phyloP scores from a whole-genome alignment of 306 rosid genomes.

The Morella rubra region DNA sequence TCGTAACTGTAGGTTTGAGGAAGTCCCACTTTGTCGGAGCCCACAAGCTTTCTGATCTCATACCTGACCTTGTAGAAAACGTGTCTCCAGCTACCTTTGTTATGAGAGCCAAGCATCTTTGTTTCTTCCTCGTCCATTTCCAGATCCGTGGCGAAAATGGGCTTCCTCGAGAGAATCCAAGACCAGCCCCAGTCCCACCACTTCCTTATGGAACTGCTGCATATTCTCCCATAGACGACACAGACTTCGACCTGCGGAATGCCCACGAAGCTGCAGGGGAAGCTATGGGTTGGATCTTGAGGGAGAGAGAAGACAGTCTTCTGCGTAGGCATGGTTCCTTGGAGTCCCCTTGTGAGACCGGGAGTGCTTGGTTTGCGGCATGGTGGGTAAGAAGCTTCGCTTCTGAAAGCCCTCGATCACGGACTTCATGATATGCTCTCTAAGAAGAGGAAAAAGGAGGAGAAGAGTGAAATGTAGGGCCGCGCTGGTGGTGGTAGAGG shows the following conservation, averaged over 20 bases:
- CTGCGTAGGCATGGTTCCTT: slow-evolving; percentile 47
- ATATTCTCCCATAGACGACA: slow-evolving; percentile 62
- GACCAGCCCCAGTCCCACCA: slow-evolving; percentile 88
- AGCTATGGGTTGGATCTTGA: slow-evolving; percentile 48
- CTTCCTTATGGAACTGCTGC: slow-evolving; percentile 53
- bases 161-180: slow-evolving; percentile 74
- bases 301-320: slow-evolving; percentile 68
- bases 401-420: slow-evolving; percentile 41
- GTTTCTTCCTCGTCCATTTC: slow-evolving; percentile 83
- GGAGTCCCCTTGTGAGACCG: slow-evolving; percentile 49
- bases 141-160: slow-evolving; percentile 71
- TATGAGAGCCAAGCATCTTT: slow-evolving; percentile 56
- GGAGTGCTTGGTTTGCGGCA: slow-evolving; percentile 43
- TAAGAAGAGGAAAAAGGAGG: background rate
- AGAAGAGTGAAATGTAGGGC: background rate
- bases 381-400: slow-evolving; percentile 34
- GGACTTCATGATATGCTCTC: slow-evolving; percentile 38
- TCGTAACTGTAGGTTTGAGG: slow-evolving; percentile 70
- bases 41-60: slow-evolving; percentile 53
- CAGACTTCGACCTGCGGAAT: slow-evolving; percentile 61
- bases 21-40: slow-evolving; percentile 53
- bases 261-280: slow-evolving; percentile 52
- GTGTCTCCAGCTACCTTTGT: slow-evolving; percentile 70
- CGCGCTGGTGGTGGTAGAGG: background rate
- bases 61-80: slow-evolving; percentile 65